phyloP scores from a whole-genome alignment of 495 filamentous ascomycete genomes.

The Aspergillus heteromorphus region DNA sequence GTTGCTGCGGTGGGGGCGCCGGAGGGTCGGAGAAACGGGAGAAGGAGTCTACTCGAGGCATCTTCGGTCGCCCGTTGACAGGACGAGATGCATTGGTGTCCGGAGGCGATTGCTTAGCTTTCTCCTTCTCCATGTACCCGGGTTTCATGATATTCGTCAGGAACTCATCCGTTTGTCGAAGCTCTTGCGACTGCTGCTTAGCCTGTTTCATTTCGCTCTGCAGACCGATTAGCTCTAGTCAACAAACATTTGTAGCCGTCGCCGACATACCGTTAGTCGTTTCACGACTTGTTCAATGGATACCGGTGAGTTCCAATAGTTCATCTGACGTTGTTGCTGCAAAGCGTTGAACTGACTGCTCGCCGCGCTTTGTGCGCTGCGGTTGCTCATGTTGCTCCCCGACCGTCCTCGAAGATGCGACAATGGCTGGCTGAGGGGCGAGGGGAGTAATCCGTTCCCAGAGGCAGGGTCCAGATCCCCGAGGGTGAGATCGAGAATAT shows the following conservation, averaged over 20 bases:
- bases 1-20: slow-evolving; percentile 85
- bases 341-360: slow-evolving; percentile 54
- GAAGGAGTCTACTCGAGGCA: slow-evolving; percentile 52
- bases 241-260: neutral
- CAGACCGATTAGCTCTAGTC: slow-evolving; percentile 11
- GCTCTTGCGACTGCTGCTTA: slow-evolving; percentile 77
- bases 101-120: slow-evolving; percentile 32
- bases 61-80: slow-evolving; percentile 44
- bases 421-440: slow-evolving; percentile 50
- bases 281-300: slow-evolving; percentile 95
- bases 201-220: slow-evolving; percentile 86
- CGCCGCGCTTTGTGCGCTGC: slow-evolving; percentile 47
- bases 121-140: slow-evolving; percentile 61
- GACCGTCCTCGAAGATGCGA: slow-evolving; percentile 63
- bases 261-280: slow-evolving; percentile 71
- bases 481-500: slow-evolving; percentile 81
- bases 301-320: slow-evolving; percentile 79
- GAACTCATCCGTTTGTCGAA: slow-evolving; percentile 75
- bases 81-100: slow-evolving; percentile 35
- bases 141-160: slow-evolving; percentile 68
- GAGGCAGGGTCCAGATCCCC: slow-evolving; percentile 74
- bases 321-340: slow-evolving; percentile 63
- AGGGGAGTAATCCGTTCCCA: slow-evolving; percentile 62
- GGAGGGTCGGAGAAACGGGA: slow-evolving; percentile 81
- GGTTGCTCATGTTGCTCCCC: slow-evolving; percentile 63